Percentiles rank a stretch among this genome's conserved stretches.
phyloP scores from a whole-genome alignment of 1,284 basidiomycete genomes.

The Stygiomarasmius scandens region DNA sequence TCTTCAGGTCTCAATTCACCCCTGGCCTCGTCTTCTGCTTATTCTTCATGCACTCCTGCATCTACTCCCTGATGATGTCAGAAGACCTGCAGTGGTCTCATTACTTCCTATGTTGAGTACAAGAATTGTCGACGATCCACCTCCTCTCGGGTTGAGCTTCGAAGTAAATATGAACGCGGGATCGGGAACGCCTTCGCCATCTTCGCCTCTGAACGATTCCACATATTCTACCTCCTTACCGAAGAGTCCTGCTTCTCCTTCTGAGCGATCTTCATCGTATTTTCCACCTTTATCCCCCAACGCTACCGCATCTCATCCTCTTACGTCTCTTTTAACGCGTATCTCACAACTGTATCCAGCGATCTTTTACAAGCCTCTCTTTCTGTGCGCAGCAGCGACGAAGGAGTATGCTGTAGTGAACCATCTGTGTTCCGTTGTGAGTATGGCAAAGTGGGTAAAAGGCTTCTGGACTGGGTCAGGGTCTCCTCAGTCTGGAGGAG shows the following conservation, averaged over 20 bases:
- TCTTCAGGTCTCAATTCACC: conserved; percentile 2
- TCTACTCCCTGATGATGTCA: conserved; percentile 4
- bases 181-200: background rate
- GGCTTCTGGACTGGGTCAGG: conserved; percentile 59
- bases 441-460: conserved; percentile 55
- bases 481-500: conserved; percentile 41
- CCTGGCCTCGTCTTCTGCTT: conserved; percentile 5
- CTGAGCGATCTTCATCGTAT: background rate
- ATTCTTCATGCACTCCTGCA: conserved; percentile 9
- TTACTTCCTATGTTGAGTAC: conserved; percentile 7
- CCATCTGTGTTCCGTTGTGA: conserved; percentile 57
- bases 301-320: conserved; percentile 34
- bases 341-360: conserved; percentile 61
- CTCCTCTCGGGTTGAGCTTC: background rate
- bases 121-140: background rate
- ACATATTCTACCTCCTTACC: background rate
- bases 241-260: background rate
- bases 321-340: conserved; percentile 53
- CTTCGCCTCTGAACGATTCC: background rate
- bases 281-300: conserved; percentile 19
- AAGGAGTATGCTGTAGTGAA: conserved; percentile 59
- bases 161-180: background rate
- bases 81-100: background rate
- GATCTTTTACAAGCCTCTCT: conserved; percentile 76
- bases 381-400: conserved; percentile 66